Percentiles rank a stretch among this genome's conserved stretches.
phyloP scores from a whole-genome alignment of 2,329 filamentous ascomycete species.

The Epichloe brachyelytri region DNA sequence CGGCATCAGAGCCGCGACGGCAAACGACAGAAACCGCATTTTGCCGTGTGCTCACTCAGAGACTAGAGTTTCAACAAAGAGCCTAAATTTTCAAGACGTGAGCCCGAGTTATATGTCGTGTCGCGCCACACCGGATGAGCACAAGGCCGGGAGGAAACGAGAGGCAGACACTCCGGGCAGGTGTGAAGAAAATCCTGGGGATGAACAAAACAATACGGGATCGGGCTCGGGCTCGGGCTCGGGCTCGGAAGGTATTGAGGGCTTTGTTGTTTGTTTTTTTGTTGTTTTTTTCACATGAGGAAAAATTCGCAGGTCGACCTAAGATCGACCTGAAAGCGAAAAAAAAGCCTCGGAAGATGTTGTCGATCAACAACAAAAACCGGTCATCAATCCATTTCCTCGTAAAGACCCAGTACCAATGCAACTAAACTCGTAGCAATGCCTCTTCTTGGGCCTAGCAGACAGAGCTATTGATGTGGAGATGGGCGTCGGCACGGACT shows the following conservation, averaged over 20 bases:
- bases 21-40: conserved; percentile 25
- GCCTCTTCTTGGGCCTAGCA: conserved; percentile 3
- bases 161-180: not conserved
- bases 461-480: conserved; percentile 2
- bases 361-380: conserved; percentile 1
- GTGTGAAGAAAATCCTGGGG: not conserved
- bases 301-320: not conserved
- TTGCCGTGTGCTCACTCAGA: conserved; percentile 2
- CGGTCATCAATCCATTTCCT: not conserved
- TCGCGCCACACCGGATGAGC: not conserved
- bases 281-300: conserved; percentile 1
- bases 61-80: not conserved
- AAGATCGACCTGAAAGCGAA: not conserved
- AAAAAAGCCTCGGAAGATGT: conserved; percentile 2
- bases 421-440: conserved; percentile 7
- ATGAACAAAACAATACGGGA: conserved; percentile 1
- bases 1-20: conserved; percentile 22
- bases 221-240: not conserved
- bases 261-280: not conserved
- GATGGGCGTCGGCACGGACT: not conserved
- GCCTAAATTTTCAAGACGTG: not conserved
- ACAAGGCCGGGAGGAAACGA: not conserved
- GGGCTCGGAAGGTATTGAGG: no score
- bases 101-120: not conserved
- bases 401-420: not conserved